Evolutionary conservation across 2,329 filamentous ascomycete genomes (phyloP), one percentile per base, ranked within the genome.

Genomic region (Epichloe sp.): DNA sequence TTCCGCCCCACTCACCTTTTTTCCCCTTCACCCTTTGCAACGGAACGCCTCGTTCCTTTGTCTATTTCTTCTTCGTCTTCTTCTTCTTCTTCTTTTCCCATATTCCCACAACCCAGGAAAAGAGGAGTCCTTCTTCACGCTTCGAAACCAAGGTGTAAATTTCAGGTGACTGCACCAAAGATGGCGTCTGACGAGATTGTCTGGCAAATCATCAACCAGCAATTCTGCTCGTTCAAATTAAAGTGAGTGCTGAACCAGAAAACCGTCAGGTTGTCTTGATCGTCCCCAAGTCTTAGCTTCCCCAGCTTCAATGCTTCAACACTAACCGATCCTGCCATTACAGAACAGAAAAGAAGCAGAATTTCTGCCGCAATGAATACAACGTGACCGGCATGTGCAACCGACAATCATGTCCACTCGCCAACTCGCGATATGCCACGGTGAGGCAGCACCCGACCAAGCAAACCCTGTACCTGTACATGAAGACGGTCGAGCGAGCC

Each of bases 161-260:
- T 41, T 37, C 36, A 4, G 37, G 34, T 21, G 17, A 44, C 40
- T 45, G 45, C 36, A 42, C 36, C 62, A 70, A 53, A 53, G 52
- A 94, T 93, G 86, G 82, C 87, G 53, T 94, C 88, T 56, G 91
- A 97, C 75, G 91, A 97, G 71, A 94, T 97, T 58, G 85, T 97
- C 57, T 98, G 93, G 93, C 83, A 90, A 67, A 87, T 96, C 52
- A 95, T 96, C 59, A 94, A 95, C 70, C 87, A 93, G 70, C 86
- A 91, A 65, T 94, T 93, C 67, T 97, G 93, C 74, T 84, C 86
- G 48, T 97, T 90, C 76, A 96, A 96, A 66, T 76, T 97, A 59
- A 95, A 95, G 82, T 88, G 71, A 60, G 79, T 60, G 5, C 5
- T n/a, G 36, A 4, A n/a, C 5, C 36, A 38, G 36, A 38, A 14